Percentiles rank a stretch among this genome's conserved stretches.
Conservation (phyloP, 371 early-diverging fungal species). For the Syncephalastrum sp. region DNA sequence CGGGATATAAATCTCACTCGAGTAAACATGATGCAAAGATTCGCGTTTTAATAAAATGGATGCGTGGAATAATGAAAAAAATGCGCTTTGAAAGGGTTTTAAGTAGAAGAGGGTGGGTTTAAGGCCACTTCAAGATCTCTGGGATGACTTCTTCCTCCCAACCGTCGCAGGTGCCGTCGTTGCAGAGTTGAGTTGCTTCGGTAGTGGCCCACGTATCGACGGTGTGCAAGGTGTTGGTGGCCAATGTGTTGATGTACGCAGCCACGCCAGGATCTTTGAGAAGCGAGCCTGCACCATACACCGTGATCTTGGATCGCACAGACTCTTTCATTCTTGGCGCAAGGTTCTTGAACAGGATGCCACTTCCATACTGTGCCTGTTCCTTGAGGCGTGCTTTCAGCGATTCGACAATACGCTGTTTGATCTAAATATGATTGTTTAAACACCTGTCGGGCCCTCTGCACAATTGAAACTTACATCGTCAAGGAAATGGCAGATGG, state of each 20-base stretch:
- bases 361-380: constrained; percentile 33
- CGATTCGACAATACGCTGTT: constrained; percentile 34
- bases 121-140: constrained; percentile 50
- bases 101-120: constrained; percentile 11
- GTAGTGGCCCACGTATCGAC: constrained; percentile 33
- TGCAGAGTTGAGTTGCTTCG: constrained; percentile 35
- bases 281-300: constrained; percentile 31
- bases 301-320: constrained; percentile 24
- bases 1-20: no score
- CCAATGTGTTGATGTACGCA: constrained; percentile 26
- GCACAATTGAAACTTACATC: constrained; percentile 12
- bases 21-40: no score
- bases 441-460: no score
- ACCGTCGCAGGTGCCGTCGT: constrained; percentile 26
- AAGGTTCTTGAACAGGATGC: constrained; percentile 28
- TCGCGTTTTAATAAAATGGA: no score
- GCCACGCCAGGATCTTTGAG: constrained; percentile 27
- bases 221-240: constrained; percentile 21
- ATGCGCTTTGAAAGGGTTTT: no score
- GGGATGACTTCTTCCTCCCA: constrained; percentile 44
- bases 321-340: constrained; percentile 27
- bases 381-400: constrained; percentile 25
- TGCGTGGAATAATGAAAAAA: no score
- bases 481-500: constrained; percentile 59
- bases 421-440: constrained; percentile 23